Base-by-base conservation (phyloP, 208 protist species). In the Leptomonas seymouri region DNA sequence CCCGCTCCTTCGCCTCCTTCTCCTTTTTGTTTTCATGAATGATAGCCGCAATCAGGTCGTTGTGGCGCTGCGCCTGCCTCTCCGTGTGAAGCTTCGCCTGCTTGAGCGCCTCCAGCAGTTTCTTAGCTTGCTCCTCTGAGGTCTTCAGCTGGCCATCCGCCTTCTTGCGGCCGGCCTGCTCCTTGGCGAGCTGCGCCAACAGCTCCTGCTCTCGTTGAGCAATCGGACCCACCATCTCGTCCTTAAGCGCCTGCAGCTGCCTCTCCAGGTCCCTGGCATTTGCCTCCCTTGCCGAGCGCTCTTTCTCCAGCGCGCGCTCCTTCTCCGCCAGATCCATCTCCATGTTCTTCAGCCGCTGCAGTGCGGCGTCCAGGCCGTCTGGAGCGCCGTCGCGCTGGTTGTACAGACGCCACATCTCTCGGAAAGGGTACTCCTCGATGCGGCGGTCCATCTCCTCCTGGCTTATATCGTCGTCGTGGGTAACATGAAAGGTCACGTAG, bases 1-100 rank as follows among this genome's bases (percentile, higher is more conserved):
- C 89, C 23, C 89, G 86, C 73, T 94, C 89, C 79, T 89, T 91
- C 21, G 86, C 86, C 67, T 94, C 86, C 78, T 86, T 91, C 74
- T 94, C 86, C 58, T 89, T 91, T 62, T 92, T 91, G 68, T 94
- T 91, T 55, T 92, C 89, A 41, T 92, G 86, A 15, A 90, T 80
- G 42, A 94, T 91, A 50, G 89, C 89, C 18, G 86, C 84, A 67
- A 94, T 87, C n/a, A 92, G 80, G 50, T 92, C 86, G 56, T 89
- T 90, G 59, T 92, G 85, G 14, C 82, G 86, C 34, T 89, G 74
- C 34, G 72, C 82, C 30, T 66, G 72, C 71, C 92, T 90, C 45
- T 91, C 82, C 21, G 79, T 71, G 15, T 78, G 80, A 49, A 74
- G 20, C 65, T 86, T 90, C 71, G 90, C 86, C 34, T 76, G 72